Evolutionary conservation across 495 filamentous ascomycete genomes (phyloP).

Genomic region (Amniculicola lignicola): DNA sequence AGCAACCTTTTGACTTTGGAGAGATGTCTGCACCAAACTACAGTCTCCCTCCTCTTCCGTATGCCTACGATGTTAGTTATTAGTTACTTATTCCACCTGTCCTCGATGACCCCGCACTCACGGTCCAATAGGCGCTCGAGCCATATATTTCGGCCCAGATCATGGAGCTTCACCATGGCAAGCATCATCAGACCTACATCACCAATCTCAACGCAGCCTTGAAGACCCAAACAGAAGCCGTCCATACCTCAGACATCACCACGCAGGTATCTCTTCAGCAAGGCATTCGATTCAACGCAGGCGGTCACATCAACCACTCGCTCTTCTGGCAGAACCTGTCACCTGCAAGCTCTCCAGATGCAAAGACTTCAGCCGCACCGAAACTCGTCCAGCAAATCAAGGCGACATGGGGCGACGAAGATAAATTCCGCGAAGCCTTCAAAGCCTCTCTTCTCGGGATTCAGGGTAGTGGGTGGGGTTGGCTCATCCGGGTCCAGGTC

Average conservation of each 20-base stretch:
- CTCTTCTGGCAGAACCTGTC: conserved; percentile 46
- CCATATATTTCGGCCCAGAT: conserved; percentile 44
- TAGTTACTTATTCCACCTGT: background rate
- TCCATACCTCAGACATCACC: conserved; percentile 27
- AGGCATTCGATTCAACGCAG: conserved; percentile 42
- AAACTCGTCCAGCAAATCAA: conserved; percentile 38
- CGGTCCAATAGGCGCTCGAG: conserved; percentile 37
- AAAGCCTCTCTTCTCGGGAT: conserved; percentile 39
- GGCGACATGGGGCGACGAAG: conserved; percentile 35
- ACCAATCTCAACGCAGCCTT: conserved; percentile 42
- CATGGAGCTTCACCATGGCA: conserved; percentile 45
- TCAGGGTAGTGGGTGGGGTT: conserved; percentile 46
- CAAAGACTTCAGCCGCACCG: conserved; percentile 32
- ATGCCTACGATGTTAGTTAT: conserved; percentile 34
- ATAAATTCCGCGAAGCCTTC: conserved; percentile 40
- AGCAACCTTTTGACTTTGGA: conserved; percentile 24
- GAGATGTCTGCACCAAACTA: conserved; percentile 30
- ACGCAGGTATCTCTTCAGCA: conserved; percentile 35
- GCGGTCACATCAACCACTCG: conserved; percentile 46
- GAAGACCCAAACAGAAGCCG: conserved; percentile 26
- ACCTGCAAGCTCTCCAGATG: conserved; percentile 29
- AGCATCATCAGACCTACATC: conserved; percentile 46
- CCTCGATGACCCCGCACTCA: background rate
- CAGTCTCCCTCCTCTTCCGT: conserved; percentile 31
- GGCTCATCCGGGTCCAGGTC: conserved; percentile 37